Percentiles rank a stretch among this genome's conserved stretches.
Evolutionary conservation across 1,284 basidiomycete genomes (phyloP).

Genomic region (Sporisorium sorghi): DNA sequence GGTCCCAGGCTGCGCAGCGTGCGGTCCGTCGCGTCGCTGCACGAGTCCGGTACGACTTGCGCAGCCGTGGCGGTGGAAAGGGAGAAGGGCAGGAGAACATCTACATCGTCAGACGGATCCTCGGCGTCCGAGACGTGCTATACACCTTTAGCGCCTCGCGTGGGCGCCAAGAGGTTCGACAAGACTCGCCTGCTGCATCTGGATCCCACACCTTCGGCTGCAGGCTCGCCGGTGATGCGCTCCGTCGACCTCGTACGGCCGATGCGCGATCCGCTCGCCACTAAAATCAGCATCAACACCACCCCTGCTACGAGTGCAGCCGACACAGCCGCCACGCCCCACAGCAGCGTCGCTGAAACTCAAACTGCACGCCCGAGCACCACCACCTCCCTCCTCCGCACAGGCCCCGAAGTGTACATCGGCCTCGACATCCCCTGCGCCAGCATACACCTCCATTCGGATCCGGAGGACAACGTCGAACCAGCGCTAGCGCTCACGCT

Average conservation of each 20-base stretch:
- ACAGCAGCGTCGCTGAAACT: no score
- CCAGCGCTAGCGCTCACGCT: slow-evolving; percentile 17
- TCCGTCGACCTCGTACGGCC: background rate
- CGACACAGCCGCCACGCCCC: no score
- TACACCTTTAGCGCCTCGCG: slow-evolving; percentile 23
- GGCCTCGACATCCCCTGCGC: slow-evolving; percentile 60
- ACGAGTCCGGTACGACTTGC: background rate
- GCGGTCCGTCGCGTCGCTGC: slow-evolving; percentile 16
- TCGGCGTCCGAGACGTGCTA: slow-evolving; percentile 14
- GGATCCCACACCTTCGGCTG: no score
- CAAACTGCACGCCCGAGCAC: no score
- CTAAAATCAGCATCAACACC: no score
- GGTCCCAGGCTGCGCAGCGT: slow-evolving; percentile 5
- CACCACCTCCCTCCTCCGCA: no score
- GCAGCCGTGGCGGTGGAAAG: background rate
- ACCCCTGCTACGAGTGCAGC: background rate
- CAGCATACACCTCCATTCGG: slow-evolving; percentile 48
- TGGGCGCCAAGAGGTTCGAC: slow-evolving; percentile 31
- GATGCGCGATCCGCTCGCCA: slow-evolving; percentile 9
- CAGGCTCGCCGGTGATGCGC: background rate
- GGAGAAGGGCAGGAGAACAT: background rate
- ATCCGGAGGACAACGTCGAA: slow-evolving; percentile 48
- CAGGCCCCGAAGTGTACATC: slow-evolving; percentile 51
- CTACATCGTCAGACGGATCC: slow-evolving; percentile 8
- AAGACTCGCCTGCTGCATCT: slow-evolving; percentile 1